Base-by-base conservation (phyloP, 352 stramenopile species). In the Globisporangium canariense region DNA sequence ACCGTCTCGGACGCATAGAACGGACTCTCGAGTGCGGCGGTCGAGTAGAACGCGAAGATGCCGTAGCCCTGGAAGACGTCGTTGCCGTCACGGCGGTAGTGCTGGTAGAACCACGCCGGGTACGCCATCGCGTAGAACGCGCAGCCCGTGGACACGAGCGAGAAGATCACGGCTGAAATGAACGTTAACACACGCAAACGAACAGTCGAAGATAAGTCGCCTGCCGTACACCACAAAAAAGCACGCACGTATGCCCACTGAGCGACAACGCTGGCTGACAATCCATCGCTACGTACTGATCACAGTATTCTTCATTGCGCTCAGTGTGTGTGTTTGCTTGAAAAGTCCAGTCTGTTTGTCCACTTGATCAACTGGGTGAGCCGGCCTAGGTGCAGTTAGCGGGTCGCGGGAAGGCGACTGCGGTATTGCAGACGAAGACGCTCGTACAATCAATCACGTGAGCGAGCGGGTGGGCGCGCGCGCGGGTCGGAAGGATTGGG, bases 41-140 rank as follows among this genome's bases (percentile, higher is more conserved):
- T 94, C 63, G 86, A 94, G 79, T 93, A 91, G 65, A 93, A 93
- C 18, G 80, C 78, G 64, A 93, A 94, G 50, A 94, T 74, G 0
- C 86, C 86, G 62, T 88, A 94, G 30, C 83, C 78, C 71, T 94
- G 86, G 67, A 85, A 94, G 30, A 94, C 75, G 62, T 91, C 64
- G 16, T 79, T 82, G 16, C 81, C 83, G 49, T 90, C 74, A 49
- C 80, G 83, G 49, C 81, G 78, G 71, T 92, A 94, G 65, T 90
- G 81, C 69, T 94, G 86, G 68, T 91, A 82, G 75, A 94, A 94
- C 86, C 86, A 94, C 32, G 86, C 83, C 9, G 86, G 86, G 65
- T 93, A 94, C 13, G 77, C 82, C 67, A 90, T 81, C 46, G 83
- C 78, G 71, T 91, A 93, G 72, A 91, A 91, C 51, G 83, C 81